Percentiles rank a stretch among this genome's conserved stretches.
These are phyloP conservation scores for Aristolochia contorta DNA, from an alignment of 164 flowering plant species.

Conservation along the genomic window DNA sequence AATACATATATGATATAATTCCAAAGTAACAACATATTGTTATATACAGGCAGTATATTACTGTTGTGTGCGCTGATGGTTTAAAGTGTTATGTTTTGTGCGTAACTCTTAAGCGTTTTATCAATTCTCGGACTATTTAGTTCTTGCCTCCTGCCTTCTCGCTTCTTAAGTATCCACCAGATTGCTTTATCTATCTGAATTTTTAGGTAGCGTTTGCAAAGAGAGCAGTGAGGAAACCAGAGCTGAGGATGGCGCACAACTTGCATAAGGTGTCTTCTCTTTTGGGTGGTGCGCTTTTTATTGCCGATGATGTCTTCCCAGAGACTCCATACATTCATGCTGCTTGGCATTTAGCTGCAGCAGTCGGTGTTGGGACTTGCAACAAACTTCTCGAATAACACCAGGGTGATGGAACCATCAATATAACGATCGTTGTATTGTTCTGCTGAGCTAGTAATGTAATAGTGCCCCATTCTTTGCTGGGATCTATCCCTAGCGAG, in stretches of 20 bases:
- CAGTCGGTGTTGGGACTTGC: slow-evolving; percentile 80
- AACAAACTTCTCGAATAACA: slow-evolving; percentile 72
- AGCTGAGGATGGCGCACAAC: slow-evolving; percentile 60
- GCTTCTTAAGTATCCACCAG: not conserved
- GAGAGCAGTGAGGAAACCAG: slow-evolving; percentile 69
- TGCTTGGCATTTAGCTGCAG: slow-evolving; percentile 99
- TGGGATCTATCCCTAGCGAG: not conserved
- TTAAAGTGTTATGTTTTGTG: too few species aligned
- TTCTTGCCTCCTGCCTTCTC: too few species aligned
- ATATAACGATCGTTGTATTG: too few species aligned
- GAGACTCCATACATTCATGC: slow-evolving; percentile 81
- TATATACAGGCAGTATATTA: too few species aligned
- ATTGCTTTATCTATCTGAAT: not conserved
- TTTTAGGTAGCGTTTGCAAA: slow-evolving; percentile 81
- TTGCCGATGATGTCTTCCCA: slow-evolving; percentile 85
- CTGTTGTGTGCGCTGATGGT: too few species aligned
- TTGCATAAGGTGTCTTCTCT: slow-evolving; percentile 78
- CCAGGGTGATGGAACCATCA: too few species aligned
- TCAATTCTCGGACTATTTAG: too few species aligned
- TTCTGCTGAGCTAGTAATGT: not conserved
- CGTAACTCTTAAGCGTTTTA: too few species aligned
- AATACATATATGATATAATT: too few species aligned
- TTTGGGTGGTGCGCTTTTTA: slow-evolving; percentile 72
- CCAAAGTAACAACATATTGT: too few species aligned
- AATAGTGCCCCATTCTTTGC: slow-evolving; percentile 3